Evolutionary conservation across 2,329 filamentous ascomycete genomes (phyloP), one percentile per base, ranked within the genome.

Genomic region (Diplocarpon mali): DNA sequence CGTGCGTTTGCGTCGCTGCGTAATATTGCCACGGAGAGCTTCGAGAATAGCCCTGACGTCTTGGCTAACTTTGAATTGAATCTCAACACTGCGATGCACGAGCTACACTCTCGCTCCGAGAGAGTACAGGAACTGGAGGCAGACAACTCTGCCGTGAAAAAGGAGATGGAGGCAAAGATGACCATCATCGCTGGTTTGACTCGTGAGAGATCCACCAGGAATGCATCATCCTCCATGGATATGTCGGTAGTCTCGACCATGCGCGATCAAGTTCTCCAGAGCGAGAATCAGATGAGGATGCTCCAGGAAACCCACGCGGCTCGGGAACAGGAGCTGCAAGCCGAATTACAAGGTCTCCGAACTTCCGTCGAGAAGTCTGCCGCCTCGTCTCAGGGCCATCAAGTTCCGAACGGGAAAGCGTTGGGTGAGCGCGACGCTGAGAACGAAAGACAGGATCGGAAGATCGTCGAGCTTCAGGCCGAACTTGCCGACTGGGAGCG

Each of bases 91-190:
- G 87, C 90, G 46, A 90, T 95, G 80, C 85, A 92, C 56, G 92
- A 98, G 62, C 71, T 98, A 29, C 84, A 95, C 53, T 73, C 73
- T 9, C 80, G 89, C 35, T 89, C 89, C 32, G 89, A 96, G 62
- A 80, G 89, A 24, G 89, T 95, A 42, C 85, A 93, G 59, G 81
- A 89, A 57, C 71, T 98, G 12, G 92, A 98, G 64, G 79, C 80
- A 5, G 90, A 95, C 55, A 76, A 95, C 45, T 71, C 80, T 20
- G 80, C 78, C 3, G 78, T 88, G 16, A 92, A 86, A 69, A 95
- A 88, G 68, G 92, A 98, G 64, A 94, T 96, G 83, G 92, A 98
- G 61, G 81, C 77, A 51, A 98, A 98, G 75, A 88, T 90, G 71
- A 85, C 86, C 27, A 89, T 98, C 60, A 96, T 98, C 56, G 86